phyloP scores from a whole-genome alignment of 805 yeast genomes.

The Tetrapisispora taiwanensis region DNA sequence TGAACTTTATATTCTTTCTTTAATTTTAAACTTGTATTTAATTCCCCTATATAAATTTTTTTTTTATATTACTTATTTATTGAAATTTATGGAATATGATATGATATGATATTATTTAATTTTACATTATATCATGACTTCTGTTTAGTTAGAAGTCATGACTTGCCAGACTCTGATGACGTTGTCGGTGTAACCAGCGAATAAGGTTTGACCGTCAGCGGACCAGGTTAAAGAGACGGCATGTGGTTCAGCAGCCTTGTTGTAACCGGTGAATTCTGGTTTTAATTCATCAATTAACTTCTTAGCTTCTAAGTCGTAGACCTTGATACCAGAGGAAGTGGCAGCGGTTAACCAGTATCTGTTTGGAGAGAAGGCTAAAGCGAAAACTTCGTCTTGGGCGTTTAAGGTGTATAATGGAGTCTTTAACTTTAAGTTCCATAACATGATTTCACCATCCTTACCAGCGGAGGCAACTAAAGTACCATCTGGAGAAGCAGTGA shows the following conservation, averaged over 20 bases:
- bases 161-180: conserved; percentile 99
- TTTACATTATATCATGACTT: no score
- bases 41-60: no score
- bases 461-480: conserved; percentile 99
- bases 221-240: conserved; percentile 98
- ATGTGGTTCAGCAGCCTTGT: conserved; percentile 93
- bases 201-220: conserved; percentile 98
- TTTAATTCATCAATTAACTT: conserved; percentile 91
- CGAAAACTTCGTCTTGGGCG: conserved; percentile 94
- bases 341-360: conserved; percentile 99
- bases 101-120: no score
- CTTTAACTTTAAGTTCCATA: conserved; percentile 91
- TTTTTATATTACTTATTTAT: no score
- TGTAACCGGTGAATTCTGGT: conserved; percentile 89
- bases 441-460: conserved; percentile 96
- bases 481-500: conserved; percentile 99
- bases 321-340: conserved; percentile 93
- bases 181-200: conserved; percentile 99
- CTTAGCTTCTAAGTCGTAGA: conserved; percentile 95
- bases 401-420: conserved; percentile 83
- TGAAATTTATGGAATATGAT: no score
- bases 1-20: no score
- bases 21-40: no score
- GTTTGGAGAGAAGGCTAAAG: conserved; percentile 99
- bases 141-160: no score